Base-by-base conservation (phyloP, 139 green algal species). In the Chlorella sp. region DNA sequence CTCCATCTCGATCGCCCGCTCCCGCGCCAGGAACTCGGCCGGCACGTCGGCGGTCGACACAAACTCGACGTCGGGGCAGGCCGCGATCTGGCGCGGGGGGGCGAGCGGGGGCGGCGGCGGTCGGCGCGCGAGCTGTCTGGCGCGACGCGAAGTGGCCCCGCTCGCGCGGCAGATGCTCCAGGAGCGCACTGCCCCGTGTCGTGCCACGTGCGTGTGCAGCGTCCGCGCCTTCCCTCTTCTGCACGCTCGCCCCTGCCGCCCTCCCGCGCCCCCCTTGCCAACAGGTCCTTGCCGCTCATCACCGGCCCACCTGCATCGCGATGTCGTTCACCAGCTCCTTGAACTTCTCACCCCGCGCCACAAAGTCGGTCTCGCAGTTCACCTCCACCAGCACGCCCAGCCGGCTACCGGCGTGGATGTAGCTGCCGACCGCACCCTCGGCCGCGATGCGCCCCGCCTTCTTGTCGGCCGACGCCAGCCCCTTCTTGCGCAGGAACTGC, bases 341-440 rank as follows among this genome's bases (percentile, higher is more conserved):
- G 90, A 99, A 98, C 64, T 87, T 89, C 63, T 97, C 93, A 14
- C 85, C 87, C 0, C 91, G 87, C 0, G 96, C 94, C 51, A 99
- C 96, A 80, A 99, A 99, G 86, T 99, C 95, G 21, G 96, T 98
- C 87, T 99, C 96, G 85, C 96, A 98, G 92, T 98, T 99, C 11
- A 97, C 87, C 69, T 91, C 86, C 19, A 89, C 67, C 73, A 97
- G 67, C 51, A 97, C 89, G 23, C 93, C 93, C 64, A 96, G 86
- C 66, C 86, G 87, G 67, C 86, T 91, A 81, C 92, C 94, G n/a
- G 90, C 87, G 87, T 99, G 96, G 84, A 99, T 96, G 90, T 99
- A 99, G n/a, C 81, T 72, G 35, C 74, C 81, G 2, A 98, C 76
- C 12, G 83, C 82, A 61, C 94, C 94, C 80, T 98, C 94, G 12